A percentile compares a stretch with the other conserved stretches of the same genome.
These are phyloP conservation scores for Orbilia javanica DNA, from an alignment of 2,329 filamentous ascomycete genomes.

Conservation along the genomic window DNA sequence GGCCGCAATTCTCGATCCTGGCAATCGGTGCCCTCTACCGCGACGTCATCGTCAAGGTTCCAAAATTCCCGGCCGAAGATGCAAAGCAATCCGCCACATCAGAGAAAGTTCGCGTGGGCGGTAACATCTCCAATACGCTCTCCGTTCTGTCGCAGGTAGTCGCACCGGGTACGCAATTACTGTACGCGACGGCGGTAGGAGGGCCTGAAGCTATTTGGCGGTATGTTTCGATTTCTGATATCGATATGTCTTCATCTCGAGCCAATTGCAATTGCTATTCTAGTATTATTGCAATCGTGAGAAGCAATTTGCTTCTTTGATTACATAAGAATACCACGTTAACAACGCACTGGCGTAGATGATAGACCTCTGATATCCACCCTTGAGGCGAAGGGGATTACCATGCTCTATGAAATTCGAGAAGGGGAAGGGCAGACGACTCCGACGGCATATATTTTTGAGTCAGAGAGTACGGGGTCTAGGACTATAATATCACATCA, in stretches of 20 bases:
- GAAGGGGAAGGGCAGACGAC: conserved; percentile 39
- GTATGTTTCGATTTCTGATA: conserved; percentile 17
- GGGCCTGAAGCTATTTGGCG: conserved; percentile 49
- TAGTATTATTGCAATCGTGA: too few relatives aligned
- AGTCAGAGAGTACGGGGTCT: conserved; percentile 51
- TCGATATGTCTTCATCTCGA: neutral
- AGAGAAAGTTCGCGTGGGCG: conserved; percentile 74
- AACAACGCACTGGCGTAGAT: conserved; percentile 50
- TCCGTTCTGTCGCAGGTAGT: conserved; percentile 77
- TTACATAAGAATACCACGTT: conserved; percentile 45
- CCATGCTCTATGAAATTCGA: conserved; percentile 51
- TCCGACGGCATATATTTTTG: conserved; percentile 59
- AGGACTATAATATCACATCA: conserved; percentile 59
- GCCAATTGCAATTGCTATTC: neutral
- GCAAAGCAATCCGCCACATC: conserved; percentile 76
- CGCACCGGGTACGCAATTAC: conserved; percentile 34
- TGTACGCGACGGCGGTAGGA: conserved; percentile 57
- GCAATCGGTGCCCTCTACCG: conserved; percentile 60
- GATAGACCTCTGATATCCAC: conserved; percentile 50
- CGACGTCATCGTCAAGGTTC: conserved; percentile 69
- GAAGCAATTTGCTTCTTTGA: conserved; percentile 7
- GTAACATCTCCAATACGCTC: conserved; percentile 79
- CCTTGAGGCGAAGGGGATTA: conserved; percentile 52
- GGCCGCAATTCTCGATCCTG: conserved; percentile 49
- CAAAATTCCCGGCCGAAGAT: conserved; percentile 77